Evolutionary conservation across 306 rosid genomes (phyloP), one percentile per base, ranked within the genome.

Genomic region (Spatholobus suberectus): DNA sequence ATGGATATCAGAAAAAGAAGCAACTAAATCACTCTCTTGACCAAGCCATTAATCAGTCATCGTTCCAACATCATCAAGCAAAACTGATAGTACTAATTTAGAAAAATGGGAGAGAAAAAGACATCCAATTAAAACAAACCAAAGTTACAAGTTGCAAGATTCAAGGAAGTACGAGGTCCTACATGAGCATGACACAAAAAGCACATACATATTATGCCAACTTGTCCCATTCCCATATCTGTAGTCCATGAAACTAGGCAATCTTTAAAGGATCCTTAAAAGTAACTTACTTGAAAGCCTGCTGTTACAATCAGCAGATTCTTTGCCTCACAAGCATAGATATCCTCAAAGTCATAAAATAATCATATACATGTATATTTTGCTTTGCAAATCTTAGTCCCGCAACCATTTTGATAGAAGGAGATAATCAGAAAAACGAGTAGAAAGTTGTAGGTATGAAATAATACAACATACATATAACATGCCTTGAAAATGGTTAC

Each of bases 231-330:
- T 17, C 24, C 13, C 26, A 4, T 66, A 35, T 32, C 43, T 3
- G 26, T 59, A n/a, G 47, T 66, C 27, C 15, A 34, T n/a, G 72
- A n/a, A 66, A 66, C 27, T 35, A 65, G 20, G 70, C 12, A 65
- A 34, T 65, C 47, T 34, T 65, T 65, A 17, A 17, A 32, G 70
- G 43, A 15, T 6, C 70, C 70, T 63, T 8, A 32, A 63, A 65
- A 34, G 70, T 34, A 29, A 65, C 46, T 41, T 41, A 41, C 13
- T 65, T 65, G 46, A 35, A 15, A 15, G 14, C 26, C 14, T 8
- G 46, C 46, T 8, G 26, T 17, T 63, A n/a, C 44, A 65, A 37
- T n/a, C 71, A 65, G 71, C 7, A 65, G 71, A 65, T 65, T 65
- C 70, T 15, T 32, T 65, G 26, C 7, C 26, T 65, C 70, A 7